Percentiles rank a stretch among this genome's conserved stretches.
These are phyloP conservation scores for Rhodomyrtus tomentosa DNA, from an alignment of 345 rosid genomes.

Conservation along the genomic window DNA sequence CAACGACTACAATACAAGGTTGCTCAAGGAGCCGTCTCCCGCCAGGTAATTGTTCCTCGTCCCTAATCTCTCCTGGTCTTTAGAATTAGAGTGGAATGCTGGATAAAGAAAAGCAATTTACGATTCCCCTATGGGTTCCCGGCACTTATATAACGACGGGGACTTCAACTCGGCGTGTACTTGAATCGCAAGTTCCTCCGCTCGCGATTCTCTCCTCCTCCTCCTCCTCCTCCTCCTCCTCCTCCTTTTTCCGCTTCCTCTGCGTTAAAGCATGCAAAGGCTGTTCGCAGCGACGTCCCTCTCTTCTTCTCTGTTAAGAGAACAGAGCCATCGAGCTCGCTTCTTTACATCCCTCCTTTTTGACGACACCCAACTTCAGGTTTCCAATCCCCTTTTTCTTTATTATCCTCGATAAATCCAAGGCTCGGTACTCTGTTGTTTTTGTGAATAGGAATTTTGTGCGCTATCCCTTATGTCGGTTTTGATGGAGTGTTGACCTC, in stretches of 20 bases:
- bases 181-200: neutral
- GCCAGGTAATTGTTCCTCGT: too few species aligned
- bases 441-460: neutral
- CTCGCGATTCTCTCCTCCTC: neutral
- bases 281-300: constrained; percentile 22
- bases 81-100: too few species aligned
- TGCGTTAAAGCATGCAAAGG: constrained; percentile 30
- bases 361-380: constrained; percentile 94
- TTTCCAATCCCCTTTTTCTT: neutral
- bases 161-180: too few species aligned
- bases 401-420: neutral
- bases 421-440: neutral
- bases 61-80: too few species aligned
- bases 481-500: neutral
- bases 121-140: neutral
- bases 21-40: too few species aligned
- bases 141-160: neutral
- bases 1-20: too few species aligned
- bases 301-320: neutral
- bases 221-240: too few species aligned
- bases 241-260: too few species aligned
- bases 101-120: neutral
- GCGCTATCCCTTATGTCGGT: neutral
- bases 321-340: constrained; percentile 23
- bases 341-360: constrained; percentile 70